Evolutionary conservation across 805 yeast species (phyloP), one percentile per base, ranked within the genome.

Genomic region (Cyberlindnera suaveolens): DNA sequence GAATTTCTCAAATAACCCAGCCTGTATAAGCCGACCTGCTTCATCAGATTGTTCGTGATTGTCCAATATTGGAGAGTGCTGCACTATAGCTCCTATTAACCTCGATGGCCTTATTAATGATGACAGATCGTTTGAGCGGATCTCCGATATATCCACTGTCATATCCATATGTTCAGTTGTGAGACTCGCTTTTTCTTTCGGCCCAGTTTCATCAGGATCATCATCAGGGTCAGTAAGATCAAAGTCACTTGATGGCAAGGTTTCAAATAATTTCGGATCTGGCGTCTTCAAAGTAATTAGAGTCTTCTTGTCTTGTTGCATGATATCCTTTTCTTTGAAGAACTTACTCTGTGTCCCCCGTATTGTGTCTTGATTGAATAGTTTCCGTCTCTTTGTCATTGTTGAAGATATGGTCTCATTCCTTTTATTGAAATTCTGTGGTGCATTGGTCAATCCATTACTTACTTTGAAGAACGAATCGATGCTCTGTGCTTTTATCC

Each of bases 221-320:
- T 50, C 55, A 27, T 57, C 61, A 3, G 56, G 47, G 39, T 57
- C 61, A 10, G 53, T 53, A 52, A 57, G 50, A n/a, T 57, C 61
- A 34, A 51, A 53, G 19, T 57, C 61, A 41, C 61, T 57, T 1
- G 57, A 52, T 8, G 19, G 32, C 17, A 36, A 11, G 11, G 10
- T 27, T 8, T 36, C 31, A 14, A 36, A 11, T n/a, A 35, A 14
- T 20, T 29, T 34, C 6, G 29, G 37, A 34, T 15, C 14, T 34
- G 27, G 13, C 1, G n/a, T 11, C n/a, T 19, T 23, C 17, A 34
- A 19, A 13, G 27, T 5, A 23, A 15, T 11, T 16, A 2, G 27
- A 6, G 11, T n/a, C 14, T 11, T 34, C 13, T 3, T n/a, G 14
- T 13, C 27, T 23, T 10, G 26, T 11, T 20, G 15, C 8, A 14